Evolutionary conservation across 805 yeast species (phyloP), one percentile per base, ranked within the genome.

Genomic region (Torulaspora franciscae): DNA sequence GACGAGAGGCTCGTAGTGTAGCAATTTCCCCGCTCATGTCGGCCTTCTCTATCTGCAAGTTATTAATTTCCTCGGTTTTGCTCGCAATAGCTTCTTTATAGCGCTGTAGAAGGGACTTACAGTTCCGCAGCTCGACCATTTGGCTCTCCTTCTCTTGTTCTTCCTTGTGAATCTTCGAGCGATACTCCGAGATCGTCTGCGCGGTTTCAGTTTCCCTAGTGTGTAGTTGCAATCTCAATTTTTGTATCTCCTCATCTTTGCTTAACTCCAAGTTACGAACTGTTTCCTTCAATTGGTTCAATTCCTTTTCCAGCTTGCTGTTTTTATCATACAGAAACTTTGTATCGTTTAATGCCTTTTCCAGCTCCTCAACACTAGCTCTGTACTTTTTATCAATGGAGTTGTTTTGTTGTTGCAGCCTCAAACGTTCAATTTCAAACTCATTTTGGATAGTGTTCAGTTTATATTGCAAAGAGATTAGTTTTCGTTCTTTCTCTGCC

Each of bases 371-470:
- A 25, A 64, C 42, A 2, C 50, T 44, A 3, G 63, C 68, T 4
- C 68, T 54, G 26, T 71, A 68, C 14, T 66, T 60, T 27, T 58
- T 62, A 25, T 65, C 63, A 2, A 57, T 25, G 4, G 53, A 37
- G 33, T 52, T 53, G 4, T 46, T 28, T 29, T 61, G 54, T 28
- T 59, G 51, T 27, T 60, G 58, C 37, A 54, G 19, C 23, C 59
- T 52, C 23, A 62, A 36, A 25, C 42, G 45, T 25, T 55, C 59
- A 13, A 61, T 51, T 32, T 73, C 73, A 32, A 70, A 58, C 36
- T 73, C 72, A 44, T 66, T 66, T 42, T 67, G 66, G 27, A 69
- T 46, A 6, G 69, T 62, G 9, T 61, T 62, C 29, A 69, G 54
- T 46, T 69, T 68, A 56, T 62, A 75, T 37, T 64, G 65, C 45